Evolutionary conservation across 352 stramenopile genomes (phyloP).

Genomic region (Blastocystis sp.): DNA sequence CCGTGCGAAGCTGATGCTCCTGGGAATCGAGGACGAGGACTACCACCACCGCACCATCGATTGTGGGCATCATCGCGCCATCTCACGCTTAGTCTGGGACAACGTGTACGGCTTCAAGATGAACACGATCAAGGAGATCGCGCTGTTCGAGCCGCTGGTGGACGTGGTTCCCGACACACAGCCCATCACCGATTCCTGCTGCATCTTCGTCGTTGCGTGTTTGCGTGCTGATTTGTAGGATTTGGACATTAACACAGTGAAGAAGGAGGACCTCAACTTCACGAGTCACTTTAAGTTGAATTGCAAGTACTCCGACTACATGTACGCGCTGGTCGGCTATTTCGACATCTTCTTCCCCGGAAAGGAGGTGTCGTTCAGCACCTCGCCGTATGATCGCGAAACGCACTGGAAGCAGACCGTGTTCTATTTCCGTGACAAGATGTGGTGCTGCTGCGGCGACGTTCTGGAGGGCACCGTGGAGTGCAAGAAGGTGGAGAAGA

Average conservation of each 20-base stretch:
- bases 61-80: conserved; percentile 78
- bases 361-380: conserved; percentile 93
- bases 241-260: conserved; percentile 88
- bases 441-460: conserved; percentile 85
- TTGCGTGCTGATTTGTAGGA: conserved; percentile 77
- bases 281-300: conserved; percentile 87
- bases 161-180: conserved; percentile 91
- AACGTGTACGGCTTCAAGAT: conserved; percentile 99
- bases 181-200: conserved; percentile 88
- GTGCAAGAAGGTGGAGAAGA: conserved; percentile 87
- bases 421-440: conserved; percentile 89
- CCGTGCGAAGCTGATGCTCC: conserved; percentile 92
- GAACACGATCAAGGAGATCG: conserved; percentile 94
- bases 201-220: conserved; percentile 78
- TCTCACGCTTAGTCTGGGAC: conserved; percentile 87
- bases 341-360: conserved; percentile 97
- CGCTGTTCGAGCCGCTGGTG: conserved; percentile 93
- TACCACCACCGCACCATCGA: conserved; percentile 91
- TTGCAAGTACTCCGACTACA: conserved; percentile 89
- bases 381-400: conserved; percentile 86
- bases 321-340: conserved; percentile 93
- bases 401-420: conserved; percentile 99
- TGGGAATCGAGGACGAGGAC: conserved; percentile 91
- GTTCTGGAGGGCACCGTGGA: conserved; percentile 86
- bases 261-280: conserved; percentile 92